Base-by-base conservation (phyloP, 257 asterid genomes). In the Solanum ossicruentum region DNA sequence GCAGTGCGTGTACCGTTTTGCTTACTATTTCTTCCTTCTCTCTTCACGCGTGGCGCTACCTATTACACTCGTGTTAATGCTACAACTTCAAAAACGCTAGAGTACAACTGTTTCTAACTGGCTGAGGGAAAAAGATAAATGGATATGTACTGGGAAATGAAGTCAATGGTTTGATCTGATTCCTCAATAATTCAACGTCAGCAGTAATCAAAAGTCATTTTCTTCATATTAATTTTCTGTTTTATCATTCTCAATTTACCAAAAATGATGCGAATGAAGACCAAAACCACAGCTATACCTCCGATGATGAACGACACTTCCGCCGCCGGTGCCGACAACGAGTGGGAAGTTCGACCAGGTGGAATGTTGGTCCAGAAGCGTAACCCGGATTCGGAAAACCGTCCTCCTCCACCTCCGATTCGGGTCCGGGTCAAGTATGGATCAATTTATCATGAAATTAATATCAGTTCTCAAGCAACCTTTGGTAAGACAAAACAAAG, bases 291-390 rank as follows among this genome's bases (percentile, higher is more conserved):
- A 11, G 82, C 84, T 45, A 58, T 78, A 10, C 56, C 85, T 67
- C 90, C 91, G 79, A 89, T 83, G 82, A 81, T 12, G 86, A 87
- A 87, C 47, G 91, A 88, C 18, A 83, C 83, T 10, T 43, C 60
- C 16, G 52, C 82, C 5, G 79, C 13, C 11, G 84, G 84, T 8
- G 69, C 54, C 23, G 81, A 88, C 63, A 92, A 88, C 12, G 87
- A 92, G 13, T 95, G 95, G 95, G 99, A 96, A 84, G 88, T 92
- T 58, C 61, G 98, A 88, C 99, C 99, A 43, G 93, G 99, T 16
- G 99, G 99, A 83, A 96, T 96, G 99, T 87, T 96, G 81, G 99
- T 96, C 36, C 99, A 96, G 90, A 92, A 89, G 84, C 94, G 99
- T 39, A 69, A 52, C 85, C 85, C 91, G 7, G 96, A 90, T 78